These are phyloP conservation scores for Pseudopyrenochaeta lycopersici DNA, from an alignment of 2,329 filamentous ascomycete genomes.

Conservation along the genomic window DNA sequence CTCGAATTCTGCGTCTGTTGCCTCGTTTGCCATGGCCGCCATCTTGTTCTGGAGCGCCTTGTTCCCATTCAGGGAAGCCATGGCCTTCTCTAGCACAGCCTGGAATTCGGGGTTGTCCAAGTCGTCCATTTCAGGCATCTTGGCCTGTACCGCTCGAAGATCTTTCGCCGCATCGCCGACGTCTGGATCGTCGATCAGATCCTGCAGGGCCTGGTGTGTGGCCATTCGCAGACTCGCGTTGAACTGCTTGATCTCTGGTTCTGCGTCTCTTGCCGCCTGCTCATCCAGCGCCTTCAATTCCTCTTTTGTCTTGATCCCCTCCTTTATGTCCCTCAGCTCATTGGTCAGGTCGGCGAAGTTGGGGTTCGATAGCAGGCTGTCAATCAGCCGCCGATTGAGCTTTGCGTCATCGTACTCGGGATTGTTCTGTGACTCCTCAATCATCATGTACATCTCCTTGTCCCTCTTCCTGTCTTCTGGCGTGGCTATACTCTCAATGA, in stretches of 20 bases:
- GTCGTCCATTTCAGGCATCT: conserved; percentile 29
- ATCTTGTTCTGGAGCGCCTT: conserved; percentile 32
- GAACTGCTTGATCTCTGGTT: conserved; percentile 24
- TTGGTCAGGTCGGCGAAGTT: conserved; percentile 39
- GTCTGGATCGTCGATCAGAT: conserved; percentile 41
- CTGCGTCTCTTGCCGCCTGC: conserved; percentile 16
- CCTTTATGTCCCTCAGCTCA: conserved; percentile 38
- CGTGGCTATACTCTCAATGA: conserved; percentile 33
- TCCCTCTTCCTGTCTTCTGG: conserved; percentile 32
- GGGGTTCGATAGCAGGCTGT: conserved; percentile 40
- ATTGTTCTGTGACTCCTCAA: conserved; percentile 31
- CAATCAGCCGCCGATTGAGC: conserved; percentile 36
- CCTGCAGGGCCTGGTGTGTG: conserved; percentile 30
- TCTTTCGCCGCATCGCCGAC: conserved; percentile 30
- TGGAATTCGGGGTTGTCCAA: conserved; percentile 32
- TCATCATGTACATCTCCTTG: conserved; percentile 33
- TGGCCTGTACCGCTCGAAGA: conserved; percentile 33
- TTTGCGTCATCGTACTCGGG: conserved; percentile 40
- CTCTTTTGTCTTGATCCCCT: conserved; percentile 25
- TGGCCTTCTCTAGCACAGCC: conserved; percentile 26
- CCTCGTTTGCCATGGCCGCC: conserved; percentile 13
- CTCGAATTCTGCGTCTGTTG: conserved; percentile 17
- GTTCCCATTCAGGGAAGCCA: conserved; percentile 32
- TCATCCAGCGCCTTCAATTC: conserved; percentile 21
- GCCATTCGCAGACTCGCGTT: conserved; percentile 23